These are phyloP conservation scores for Apophysomyces variabilis DNA, from an alignment of 371 early-diverging fungal species.

Conservation along the genomic window DNA sequence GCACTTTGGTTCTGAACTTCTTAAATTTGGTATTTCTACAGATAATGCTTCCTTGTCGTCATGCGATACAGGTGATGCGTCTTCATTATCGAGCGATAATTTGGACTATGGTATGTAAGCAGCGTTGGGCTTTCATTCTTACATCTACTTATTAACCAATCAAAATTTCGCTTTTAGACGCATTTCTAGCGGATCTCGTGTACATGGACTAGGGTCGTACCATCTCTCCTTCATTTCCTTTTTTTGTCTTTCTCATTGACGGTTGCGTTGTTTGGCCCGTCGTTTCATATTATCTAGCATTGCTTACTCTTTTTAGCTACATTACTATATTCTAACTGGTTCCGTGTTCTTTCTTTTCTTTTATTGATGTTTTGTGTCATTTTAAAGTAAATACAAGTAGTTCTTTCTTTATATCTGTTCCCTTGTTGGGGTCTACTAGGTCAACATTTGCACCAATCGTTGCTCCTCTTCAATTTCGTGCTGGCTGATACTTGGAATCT, in stretches of 20 bases:
- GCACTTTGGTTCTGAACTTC: constrained; percentile 3
- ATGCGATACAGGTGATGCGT: background rate
- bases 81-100: background rate
- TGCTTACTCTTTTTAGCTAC: too few species aligned
- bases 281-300: too few species aligned
- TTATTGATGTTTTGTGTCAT: background rate
- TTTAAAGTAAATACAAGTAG: background rate
- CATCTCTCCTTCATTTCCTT: background rate
- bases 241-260: too few species aligned
- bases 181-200: constrained; percentile 3
- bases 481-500: constrained; percentile 28
- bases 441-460: background rate
- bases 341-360: too few species aligned
- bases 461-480: constrained; percentile 51
- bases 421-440: background rate
- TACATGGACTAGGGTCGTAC: background rate
- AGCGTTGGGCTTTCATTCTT: too few species aligned
- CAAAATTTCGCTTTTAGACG: background rate
- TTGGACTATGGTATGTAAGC: background rate
- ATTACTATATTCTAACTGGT: too few species aligned
- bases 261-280: too few species aligned
- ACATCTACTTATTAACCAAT: background rate
- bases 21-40: background rate
- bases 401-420: background rate
- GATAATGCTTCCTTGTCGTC: background rate